Conservation (phyloP, 768 basidiomycete species). For the Dioszegia aurantiaca region DNA sequence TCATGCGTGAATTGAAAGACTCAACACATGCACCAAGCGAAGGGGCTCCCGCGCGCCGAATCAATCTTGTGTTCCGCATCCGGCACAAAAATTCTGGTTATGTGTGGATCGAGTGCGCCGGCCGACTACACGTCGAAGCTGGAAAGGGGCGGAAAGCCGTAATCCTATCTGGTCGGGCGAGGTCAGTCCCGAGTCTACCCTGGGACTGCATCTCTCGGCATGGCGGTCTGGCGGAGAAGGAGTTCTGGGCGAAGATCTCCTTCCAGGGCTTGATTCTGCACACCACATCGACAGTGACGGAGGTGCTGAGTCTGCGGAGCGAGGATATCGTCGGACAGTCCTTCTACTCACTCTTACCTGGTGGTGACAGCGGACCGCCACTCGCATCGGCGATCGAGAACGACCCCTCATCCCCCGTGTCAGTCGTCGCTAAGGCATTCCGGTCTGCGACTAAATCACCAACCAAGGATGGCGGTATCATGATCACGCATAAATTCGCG, state of each 20-base stretch:
- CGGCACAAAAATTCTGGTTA: slow-evolving; percentile 65
- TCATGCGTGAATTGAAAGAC: slow-evolving; percentile 83
- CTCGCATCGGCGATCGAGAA: slow-evolving; percentile 10
- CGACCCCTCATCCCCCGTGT: slow-evolving; percentile 28
- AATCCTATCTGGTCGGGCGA: slow-evolving; percentile 75
- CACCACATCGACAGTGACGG: slow-evolving; percentile 46
- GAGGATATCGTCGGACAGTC: slow-evolving; percentile 53
- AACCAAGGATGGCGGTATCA: slow-evolving; percentile 20
- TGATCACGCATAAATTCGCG: slow-evolving; percentile 50
- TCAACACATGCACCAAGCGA: slow-evolving; percentile 48
- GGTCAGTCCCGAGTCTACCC: slow-evolving; percentile 62
- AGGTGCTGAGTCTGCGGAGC: slow-evolving; percentile 44
- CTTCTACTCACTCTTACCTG: slow-evolving; percentile 46
- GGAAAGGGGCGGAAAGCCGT: slow-evolving; percentile 94
- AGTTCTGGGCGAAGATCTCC: slow-evolving; percentile 55
- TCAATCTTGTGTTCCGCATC: slow-evolving; percentile 83
- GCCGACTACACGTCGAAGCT: slow-evolving; percentile 82
- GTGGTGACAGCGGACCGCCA: slow-evolving; percentile 43
- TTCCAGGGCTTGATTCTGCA: slow-evolving; percentile 54
- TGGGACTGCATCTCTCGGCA: slow-evolving; percentile 63
- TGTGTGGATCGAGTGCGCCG: slow-evolving; percentile 89
- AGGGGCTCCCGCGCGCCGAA: slow-evolving; percentile 53
- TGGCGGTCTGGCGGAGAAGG: slow-evolving; percentile 57
- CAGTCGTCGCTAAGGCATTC: slow-evolving; percentile 31
- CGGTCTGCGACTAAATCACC: background rate